A percentile compares a stretch with the other conserved stretches of the same genome.
phyloP scores from a whole-genome alignment of 192 early-diverging fungal genomes.

The Cladochytrium replicatum region DNA sequence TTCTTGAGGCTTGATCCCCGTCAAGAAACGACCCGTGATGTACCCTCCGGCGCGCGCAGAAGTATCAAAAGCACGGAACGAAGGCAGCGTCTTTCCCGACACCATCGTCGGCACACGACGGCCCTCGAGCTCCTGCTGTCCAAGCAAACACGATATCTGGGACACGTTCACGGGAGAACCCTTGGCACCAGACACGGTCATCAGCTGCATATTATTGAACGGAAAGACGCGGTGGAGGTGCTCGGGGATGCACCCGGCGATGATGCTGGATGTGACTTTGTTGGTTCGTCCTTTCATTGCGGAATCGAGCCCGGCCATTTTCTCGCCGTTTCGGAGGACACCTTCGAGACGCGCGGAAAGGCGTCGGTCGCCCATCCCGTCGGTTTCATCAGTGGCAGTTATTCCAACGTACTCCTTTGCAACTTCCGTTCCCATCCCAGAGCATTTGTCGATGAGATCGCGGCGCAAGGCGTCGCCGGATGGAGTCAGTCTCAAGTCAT shows the following conservation, averaged over 20 bases:
- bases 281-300: constrained; percentile 78
- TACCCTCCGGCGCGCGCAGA: constrained; percentile 91
- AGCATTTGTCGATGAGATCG: constrained; percentile 55
- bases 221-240: constrained; percentile 75
- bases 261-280: constrained; percentile 67
- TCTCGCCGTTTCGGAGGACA: constrained; percentile 73
- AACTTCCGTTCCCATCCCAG: constrained; percentile 57
- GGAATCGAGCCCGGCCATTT: constrained; percentile 80
- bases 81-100: constrained; percentile 91
- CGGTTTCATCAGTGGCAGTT: constrained; percentile 20
- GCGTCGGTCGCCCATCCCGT: constrained; percentile 20
- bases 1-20: constrained; percentile 90
- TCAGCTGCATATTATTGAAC: constrained; percentile 96
- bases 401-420: constrained; percentile 68
- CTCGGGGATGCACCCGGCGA: constrained; percentile 64
- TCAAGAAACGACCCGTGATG: constrained; percentile 95
- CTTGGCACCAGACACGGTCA: constrained; percentile 98
- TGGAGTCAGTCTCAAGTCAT: constrained; percentile 82
- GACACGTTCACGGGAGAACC: constrained; percentile 90
- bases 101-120: constrained; percentile 96
- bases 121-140: constrained; percentile 98
- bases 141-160: constrained; percentile 94
- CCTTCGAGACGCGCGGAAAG: constrained; percentile 53
- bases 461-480: constrained; percentile 71
- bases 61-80: constrained; percentile 84